A percentile compares a stretch with the other conserved stretches of the same genome.
Conservation (phyloP, 2,329 filamentous ascomycete genomes). For the Pseudocercospora fuligena region DNA sequence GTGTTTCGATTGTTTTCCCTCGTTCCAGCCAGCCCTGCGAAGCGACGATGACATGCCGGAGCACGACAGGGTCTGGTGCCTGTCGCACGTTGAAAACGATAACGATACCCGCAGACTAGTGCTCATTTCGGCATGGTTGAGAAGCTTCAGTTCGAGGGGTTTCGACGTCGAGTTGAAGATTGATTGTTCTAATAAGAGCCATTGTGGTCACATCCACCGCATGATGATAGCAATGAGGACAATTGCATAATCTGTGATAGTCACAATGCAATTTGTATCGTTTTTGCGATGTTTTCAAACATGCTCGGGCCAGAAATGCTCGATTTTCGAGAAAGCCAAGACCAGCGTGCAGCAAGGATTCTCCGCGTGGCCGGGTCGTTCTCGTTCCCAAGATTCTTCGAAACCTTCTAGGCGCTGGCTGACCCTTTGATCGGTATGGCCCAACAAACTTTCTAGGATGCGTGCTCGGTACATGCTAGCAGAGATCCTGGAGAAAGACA, state of each 20-base stretch:
- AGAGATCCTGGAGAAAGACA: not conserved
- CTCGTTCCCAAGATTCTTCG: not conserved
- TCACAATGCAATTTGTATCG: not conserved
- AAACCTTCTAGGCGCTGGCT: not conserved
- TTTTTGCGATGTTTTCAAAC: not conserved
- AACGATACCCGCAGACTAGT: not conserved
- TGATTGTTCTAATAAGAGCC: not conserved
- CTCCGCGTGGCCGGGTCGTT: not conserved
- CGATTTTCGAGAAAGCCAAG: not conserved
- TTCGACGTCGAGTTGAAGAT: not conserved
- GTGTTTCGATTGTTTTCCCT: not conserved
- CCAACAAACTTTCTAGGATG: not conserved
- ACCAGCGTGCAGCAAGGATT: not conserved
- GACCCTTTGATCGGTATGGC: not conserved
- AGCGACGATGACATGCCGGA: not conserved
- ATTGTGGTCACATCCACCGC: no score
- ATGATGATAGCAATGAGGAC: not conserved
- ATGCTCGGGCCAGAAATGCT: not conserved
- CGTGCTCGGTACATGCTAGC: not conserved
- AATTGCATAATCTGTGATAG: not conserved
- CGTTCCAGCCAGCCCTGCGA: not conserved
- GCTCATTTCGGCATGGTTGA: conserved; percentile 2
- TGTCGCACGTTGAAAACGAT: not conserved
- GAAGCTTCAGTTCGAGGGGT: not conserved
- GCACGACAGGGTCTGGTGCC: not conserved